Evolutionary conservation across 306 rosid species (phyloP).

Genomic region (Cicer cuneatum): DNA sequence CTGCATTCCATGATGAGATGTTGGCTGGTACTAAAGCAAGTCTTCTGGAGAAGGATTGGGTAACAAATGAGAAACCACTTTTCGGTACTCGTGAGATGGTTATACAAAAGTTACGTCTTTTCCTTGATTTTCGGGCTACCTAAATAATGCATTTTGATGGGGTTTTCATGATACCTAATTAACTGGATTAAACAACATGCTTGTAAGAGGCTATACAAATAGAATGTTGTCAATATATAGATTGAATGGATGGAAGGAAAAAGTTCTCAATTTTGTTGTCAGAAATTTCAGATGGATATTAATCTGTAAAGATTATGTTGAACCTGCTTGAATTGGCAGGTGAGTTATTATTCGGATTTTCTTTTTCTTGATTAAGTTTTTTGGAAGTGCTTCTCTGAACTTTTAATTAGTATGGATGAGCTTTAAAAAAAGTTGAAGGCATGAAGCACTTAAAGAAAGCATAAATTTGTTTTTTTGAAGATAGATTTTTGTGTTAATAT

Average conservation of each 20-base stretch:
- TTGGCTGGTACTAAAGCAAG: constrained; percentile 74
- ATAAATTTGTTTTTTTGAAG: not conserved
- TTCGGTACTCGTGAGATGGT: constrained; percentile 75
- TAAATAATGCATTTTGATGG: constrained; percentile 40
- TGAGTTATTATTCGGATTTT: constrained; percentile 5
- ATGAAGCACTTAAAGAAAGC: not conserved
- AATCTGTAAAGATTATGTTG: constrained; percentile 41
- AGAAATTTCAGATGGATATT: constrained; percentile 41
- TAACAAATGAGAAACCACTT: constrained; percentile 55
- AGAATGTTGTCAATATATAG: constrained; percentile 43
- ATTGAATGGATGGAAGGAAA: constrained; percentile 46
- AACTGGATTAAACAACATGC: constrained; percentile 29
- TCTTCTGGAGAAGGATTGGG: constrained; percentile 87
- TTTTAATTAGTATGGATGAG: not conserved
- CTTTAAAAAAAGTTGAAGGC: not conserved
- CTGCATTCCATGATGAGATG: constrained; percentile 86
- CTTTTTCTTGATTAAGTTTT: constrained; percentile 11
- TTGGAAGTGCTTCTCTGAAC: not conserved
- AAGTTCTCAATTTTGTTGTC: constrained; percentile 48
- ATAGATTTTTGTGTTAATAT: not conserved
- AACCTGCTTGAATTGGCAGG: constrained; percentile 38
- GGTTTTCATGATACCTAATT: constrained; percentile 36
- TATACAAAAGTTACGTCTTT: constrained; percentile 67
- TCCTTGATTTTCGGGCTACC: constrained; percentile 79
- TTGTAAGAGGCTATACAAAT: constrained; percentile 41